Conservation (phyloP, 129 eudicot species). For the Helianthus tuberosus region DNA sequence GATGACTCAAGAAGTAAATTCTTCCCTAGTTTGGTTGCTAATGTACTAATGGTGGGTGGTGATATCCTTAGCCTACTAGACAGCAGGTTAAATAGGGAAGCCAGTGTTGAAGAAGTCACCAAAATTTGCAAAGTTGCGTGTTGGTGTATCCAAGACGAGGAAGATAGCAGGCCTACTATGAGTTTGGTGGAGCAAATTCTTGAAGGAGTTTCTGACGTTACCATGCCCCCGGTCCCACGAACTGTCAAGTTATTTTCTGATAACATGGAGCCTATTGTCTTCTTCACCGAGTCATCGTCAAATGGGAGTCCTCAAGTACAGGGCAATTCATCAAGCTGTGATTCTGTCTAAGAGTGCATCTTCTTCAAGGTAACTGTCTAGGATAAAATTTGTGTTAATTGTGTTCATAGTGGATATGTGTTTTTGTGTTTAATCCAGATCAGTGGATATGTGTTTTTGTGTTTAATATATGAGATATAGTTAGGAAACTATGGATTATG, state of each 20-base stretch:
- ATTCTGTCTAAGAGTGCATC: conserved; percentile 29
- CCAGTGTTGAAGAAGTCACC: conserved; percentile 47
- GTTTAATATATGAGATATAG: background rate
- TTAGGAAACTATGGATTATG: background rate
- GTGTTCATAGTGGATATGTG: background rate
- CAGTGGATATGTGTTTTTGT: background rate
- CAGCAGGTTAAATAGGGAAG: conserved; percentile 48
- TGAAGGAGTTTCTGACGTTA: conserved; percentile 68
- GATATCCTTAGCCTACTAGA: conserved; percentile 68
- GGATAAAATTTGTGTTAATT: background rate
- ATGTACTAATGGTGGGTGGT: conserved; percentile 46
- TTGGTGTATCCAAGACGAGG: conserved; percentile 88
- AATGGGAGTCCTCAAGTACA: conserved; percentile 32
- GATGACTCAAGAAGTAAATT: conserved; percentile 36
- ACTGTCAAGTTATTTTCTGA: conserved; percentile 47
- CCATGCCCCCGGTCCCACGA: conserved; percentile 58
- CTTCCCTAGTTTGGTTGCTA: conserved; percentile 62
- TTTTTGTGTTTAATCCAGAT: background rate
- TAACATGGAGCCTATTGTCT: conserved; percentile 38
- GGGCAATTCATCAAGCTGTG: conserved; percentile 10
- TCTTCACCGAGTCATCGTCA: conserved; percentile 44
- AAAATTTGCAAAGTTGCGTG: conserved; percentile 65
- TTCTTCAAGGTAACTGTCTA: conserved; percentile 5
- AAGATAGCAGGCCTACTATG: conserved; percentile 63
- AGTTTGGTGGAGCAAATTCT: conserved; percentile 66